phyloP scores from a whole-genome alignment of 805 yeast species.

The Alloascoidea africana region DNA sequence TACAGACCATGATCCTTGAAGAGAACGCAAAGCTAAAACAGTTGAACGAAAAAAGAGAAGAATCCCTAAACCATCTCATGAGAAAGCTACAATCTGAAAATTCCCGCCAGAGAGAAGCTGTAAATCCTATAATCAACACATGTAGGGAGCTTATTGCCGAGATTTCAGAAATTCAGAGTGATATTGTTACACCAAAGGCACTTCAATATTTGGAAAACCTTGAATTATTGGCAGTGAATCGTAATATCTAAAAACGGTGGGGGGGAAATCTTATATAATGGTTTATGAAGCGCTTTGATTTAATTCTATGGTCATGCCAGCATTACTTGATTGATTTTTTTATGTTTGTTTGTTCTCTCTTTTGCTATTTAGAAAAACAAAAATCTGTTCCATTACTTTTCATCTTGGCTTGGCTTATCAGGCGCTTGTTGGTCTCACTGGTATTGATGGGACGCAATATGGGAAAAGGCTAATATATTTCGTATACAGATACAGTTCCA shows the following conservation, averaged over 20 bases:
- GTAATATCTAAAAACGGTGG: neutral
- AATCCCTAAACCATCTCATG: neutral
- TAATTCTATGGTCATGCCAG: neutral
- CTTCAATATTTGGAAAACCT: neutral
- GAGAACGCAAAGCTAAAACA: neutral
- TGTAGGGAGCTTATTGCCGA: neutral
- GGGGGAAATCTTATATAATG: neutral
- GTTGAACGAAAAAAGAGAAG: neutral
- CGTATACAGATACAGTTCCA: neutral
- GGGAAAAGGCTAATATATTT: too few relatives aligned
- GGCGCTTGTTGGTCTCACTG: too few relatives aligned
- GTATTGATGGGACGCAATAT: too few relatives aligned
- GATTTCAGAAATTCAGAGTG: neutral
- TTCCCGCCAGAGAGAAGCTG: neutral
- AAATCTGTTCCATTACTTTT: too few relatives aligned
- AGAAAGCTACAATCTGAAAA: neutral
- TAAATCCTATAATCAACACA: neutral
- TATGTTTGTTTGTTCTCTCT: too few relatives aligned
- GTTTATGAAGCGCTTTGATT: neutral
- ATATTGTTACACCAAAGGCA: neutral
- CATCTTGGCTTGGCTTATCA: too few relatives aligned
- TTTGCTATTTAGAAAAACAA: too few relatives aligned
- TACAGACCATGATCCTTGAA: neutral
- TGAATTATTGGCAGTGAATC: neutral
- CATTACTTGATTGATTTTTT: neutral